A percentile compares a stretch with the other conserved stretches of the same genome.
phyloP scores from a whole-genome alignment of 208 protist species.

The Leishmania lainsoni region DNA sequence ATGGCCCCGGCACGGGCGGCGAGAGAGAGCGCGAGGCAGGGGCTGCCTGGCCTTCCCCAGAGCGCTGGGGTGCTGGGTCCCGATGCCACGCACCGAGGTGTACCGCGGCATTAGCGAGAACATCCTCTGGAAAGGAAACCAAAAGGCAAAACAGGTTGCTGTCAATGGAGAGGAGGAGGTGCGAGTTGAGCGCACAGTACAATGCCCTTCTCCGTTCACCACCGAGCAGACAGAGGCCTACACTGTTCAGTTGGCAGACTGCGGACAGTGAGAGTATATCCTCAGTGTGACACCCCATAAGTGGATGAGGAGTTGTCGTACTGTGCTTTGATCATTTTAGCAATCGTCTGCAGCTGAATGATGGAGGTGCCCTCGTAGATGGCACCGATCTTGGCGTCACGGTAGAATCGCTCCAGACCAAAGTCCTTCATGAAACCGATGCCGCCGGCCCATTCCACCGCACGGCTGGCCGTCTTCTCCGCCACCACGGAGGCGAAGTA shows the following conservation, averaged over 20 bases:
- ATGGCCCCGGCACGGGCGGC: not conserved
- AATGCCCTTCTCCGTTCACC: not conserved
- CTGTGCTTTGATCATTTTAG: constrained; percentile 84
- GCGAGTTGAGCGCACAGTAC: not conserved
- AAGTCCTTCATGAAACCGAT: constrained; percentile 97
- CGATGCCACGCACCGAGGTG: not conserved
- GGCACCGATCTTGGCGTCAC: constrained; percentile 90
- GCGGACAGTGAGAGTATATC: not conserved
- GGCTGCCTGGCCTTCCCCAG: not conserved
- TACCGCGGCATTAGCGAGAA: not conserved
- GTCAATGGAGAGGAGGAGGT: not conserved
- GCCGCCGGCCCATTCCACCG: constrained; percentile 94
- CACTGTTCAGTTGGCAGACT: not conserved
- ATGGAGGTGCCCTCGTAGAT: constrained; percentile 96
- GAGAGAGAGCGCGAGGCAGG: not conserved
- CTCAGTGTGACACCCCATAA: not conserved
- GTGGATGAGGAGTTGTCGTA: constrained; percentile 33
- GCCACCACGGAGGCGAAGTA: constrained; percentile 89
- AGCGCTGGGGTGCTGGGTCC: not conserved
- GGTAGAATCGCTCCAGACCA: constrained; percentile 95
- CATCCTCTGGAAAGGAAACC: not conserved
- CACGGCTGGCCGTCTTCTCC: constrained; percentile 75
- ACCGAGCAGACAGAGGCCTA: not conserved
- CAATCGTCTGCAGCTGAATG: constrained; percentile 96
- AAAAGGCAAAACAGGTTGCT: not conserved